Base-by-base conservation (phyloP, 2,329 filamentous ascomycete species). In the Cercospora janseana region DNA sequence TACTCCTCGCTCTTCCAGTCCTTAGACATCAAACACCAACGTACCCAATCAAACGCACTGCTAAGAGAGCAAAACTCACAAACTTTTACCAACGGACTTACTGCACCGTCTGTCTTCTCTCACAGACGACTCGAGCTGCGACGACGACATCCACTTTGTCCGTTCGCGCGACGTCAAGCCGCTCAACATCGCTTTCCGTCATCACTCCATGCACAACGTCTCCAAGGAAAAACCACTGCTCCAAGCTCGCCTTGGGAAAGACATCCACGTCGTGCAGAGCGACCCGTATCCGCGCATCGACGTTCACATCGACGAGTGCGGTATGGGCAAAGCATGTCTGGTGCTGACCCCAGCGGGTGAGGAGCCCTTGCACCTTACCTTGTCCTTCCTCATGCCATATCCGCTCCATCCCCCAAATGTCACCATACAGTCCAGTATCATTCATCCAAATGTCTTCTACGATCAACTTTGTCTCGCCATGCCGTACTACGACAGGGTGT, bases 201-300 rank as follows among this genome's bases (percentile, higher is more conserved):
- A 29, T 9, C 41, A 16, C 20, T 12, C 9, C 23, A 12, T 18
- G 9, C 16, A 23, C 40, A 26, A 31, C 3, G 26, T 7, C 15
- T n/a, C 27, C 4, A 20, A n/a, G 5, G n/a, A 13, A 13, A n/a
- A n/a, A n/a, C n/a, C n/a, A n/a, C 23, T 48, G 15, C 43, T 60
- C 26, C 46, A 28, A 10, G 32, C 46, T 16, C 59, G 59, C 16
- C 54, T 60, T 4, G 50, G 54, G 23, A 49, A 49, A 16, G 59
- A 61, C 41, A 56, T 61, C 31, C 34, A 54, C 13, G 59, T 60
- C 40, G 29, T 61, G 13, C 46, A 54, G 21, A 26, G 42, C 15
- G 52, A 52, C n/a, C 59, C 59, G 31, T 59, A 61, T 34, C 59
- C 59, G 24, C 57, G 59, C 21, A 59, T 60, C 32, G 27, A 35